Percentiles rank a stretch among this genome's conserved stretches.
phyloP scores from a whole-genome alignment of 441 rosid genomes.

The Populus hybrid region DNA sequence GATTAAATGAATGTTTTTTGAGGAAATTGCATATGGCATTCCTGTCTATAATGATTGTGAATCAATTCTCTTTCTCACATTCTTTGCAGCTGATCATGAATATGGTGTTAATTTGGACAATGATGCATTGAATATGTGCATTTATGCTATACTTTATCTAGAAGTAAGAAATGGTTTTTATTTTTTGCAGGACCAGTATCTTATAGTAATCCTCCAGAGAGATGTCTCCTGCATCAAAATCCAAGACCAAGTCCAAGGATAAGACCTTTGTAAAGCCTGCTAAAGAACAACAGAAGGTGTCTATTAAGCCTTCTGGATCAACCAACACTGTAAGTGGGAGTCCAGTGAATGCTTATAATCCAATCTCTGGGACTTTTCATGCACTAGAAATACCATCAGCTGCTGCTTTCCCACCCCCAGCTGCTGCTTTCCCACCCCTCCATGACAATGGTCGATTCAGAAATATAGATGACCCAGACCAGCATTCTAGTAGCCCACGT shows the following conservation, averaged over 20 bases:
- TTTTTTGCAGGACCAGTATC: slow-evolving; percentile 1
- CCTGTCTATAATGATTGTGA: background rate
- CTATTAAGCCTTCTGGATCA: slow-evolving; percentile 42
- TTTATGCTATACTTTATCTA: background rate
- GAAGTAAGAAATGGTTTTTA: background rate
- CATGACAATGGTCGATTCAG: slow-evolving; percentile 55
- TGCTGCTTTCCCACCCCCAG: slow-evolving; percentile 35
- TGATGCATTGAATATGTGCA: background rate
- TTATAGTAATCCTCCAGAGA: slow-evolving; percentile 21
- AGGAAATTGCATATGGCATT: background rate
- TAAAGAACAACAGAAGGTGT: slow-evolving; percentile 53
- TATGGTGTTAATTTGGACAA: background rate
- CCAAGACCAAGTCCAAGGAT: slow-evolving; percentile 52
- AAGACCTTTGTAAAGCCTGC: slow-evolving; percentile 32
- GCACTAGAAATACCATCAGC: slow-evolving; percentile 47
- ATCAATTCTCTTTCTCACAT: background rate
- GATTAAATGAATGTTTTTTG: background rate
- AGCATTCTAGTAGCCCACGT: slow-evolving; percentile 37
- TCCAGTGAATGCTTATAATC: slow-evolving; percentile 69
- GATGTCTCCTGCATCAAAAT: slow-evolving; percentile 65
- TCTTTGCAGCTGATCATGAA: background rate
- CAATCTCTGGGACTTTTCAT: slow-evolving; percentile 61
- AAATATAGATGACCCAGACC: slow-evolving; percentile 67
- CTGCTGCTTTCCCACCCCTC: slow-evolving; percentile 35
- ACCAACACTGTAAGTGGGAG: slow-evolving; percentile 35